Evolutionary conservation across 306 rosid species (phyloP).

Genomic region (Trifolium repens): DNA sequence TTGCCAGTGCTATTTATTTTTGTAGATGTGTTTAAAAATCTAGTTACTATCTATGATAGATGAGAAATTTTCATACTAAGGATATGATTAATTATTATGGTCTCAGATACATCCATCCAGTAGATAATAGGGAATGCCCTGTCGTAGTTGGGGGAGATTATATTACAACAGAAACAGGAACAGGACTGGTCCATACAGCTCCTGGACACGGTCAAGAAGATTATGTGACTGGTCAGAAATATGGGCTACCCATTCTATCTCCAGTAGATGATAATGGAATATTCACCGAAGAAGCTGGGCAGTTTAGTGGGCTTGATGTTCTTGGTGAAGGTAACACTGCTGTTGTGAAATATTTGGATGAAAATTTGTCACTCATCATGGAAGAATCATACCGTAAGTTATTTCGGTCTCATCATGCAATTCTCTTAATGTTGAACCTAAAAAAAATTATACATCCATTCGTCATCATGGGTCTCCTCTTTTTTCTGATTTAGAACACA

Average conservation of each 20-base stretch:
- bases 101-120: slow-evolving; percentile 85
- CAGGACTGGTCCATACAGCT: slow-evolving; percentile 98
- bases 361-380: slow-evolving; percentile 71
- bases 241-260: slow-evolving; percentile 82
- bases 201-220: slow-evolving; percentile 99
- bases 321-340: slow-evolving; percentile 91
- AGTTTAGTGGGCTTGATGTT: slow-evolving; percentile 90
- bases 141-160: slow-evolving; percentile 95
- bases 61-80: slow-evolving; percentile 30
- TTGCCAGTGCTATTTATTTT: slow-evolving; percentile 28
- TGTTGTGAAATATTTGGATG: slow-evolving; percentile 83
- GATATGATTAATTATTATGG: slow-evolving; percentile 26
- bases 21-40: slow-evolving; percentile 28
- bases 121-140: slow-evolving; percentile 74
- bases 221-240: slow-evolving; percentile 88
- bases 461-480: slow-evolving; percentile 30
- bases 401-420: slow-evolving; percentile 21
- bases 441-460: slow-evolving; percentile 20
- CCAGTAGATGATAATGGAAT: slow-evolving; percentile 90
- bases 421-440: slow-evolving; percentile 11
- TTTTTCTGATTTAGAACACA: slow-evolving; percentile 72
- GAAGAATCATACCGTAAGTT: slow-evolving; percentile 88
- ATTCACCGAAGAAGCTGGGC: slow-evolving; percentile 98
- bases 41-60: slow-evolving; percentile 7
- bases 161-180: slow-evolving; percentile 93